A percentile compares a stretch with the other conserved stretches of the same genome.
Evolutionary conservation across 768 basidiomycete species (phyloP).

Genomic region (Clavulina sp.): DNA sequence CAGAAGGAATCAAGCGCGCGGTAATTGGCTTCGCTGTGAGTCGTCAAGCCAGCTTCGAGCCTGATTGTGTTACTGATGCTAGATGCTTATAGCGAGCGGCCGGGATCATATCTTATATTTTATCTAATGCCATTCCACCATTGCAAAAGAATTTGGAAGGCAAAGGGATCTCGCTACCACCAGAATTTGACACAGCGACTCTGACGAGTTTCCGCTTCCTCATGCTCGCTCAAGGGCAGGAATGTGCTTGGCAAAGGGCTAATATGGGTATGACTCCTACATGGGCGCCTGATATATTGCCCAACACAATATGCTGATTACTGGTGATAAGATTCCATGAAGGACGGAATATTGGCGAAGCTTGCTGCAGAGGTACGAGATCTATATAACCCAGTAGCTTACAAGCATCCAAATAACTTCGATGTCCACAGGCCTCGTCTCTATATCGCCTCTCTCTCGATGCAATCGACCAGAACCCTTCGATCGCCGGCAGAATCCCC

Average conservation of each 20-base stretch:
- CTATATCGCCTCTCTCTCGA: slow-evolving; percentile 38
- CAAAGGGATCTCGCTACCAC: slow-evolving; percentile 31
- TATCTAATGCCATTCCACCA: slow-evolving; percentile 34
- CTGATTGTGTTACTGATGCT: neutral
- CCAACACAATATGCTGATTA: neutral
- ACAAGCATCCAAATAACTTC: neutral
- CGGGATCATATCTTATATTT: slow-evolving; percentile 49
- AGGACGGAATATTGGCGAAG: slow-evolving; percentile 70
- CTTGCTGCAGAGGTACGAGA: slow-evolving; percentile 49
- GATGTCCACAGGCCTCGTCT: slow-evolving; percentile 31
- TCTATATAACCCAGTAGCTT: neutral
- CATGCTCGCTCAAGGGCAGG: slow-evolving; percentile 88
- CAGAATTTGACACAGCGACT: slow-evolving; percentile 50
- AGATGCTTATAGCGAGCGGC: slow-evolving; percentile 38
- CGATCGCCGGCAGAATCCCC: too few species aligned
- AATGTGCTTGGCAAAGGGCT: slow-evolving; percentile 91
- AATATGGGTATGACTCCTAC: slow-evolving; percentile 41
- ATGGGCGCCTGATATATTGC: neutral
- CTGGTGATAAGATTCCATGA: slow-evolving; percentile 36
- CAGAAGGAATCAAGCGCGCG: slow-evolving; percentile 75
- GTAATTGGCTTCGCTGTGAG: slow-evolving; percentile 50
- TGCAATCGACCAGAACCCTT: too few species aligned
- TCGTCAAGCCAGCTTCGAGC: neutral
- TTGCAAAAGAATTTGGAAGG: slow-evolving; percentile 27
- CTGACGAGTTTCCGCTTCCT: slow-evolving; percentile 49